Conservation (phyloP, 768 basidiomycete species). For the Lepiota subincarnata region DNA sequence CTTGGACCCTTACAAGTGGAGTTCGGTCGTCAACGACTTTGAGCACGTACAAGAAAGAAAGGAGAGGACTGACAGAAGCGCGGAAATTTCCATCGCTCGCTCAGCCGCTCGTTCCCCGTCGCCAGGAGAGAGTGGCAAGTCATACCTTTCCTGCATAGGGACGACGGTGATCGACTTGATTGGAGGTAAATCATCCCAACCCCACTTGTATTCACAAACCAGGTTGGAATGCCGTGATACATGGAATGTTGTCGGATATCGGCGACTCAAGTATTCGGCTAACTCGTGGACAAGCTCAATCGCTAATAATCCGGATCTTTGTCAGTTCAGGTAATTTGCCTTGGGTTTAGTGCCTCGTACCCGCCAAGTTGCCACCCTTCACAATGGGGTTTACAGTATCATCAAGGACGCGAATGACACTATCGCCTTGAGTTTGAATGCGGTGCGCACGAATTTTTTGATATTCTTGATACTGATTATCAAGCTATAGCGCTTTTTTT, state of each 20-base stretch:
- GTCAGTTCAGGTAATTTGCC: neutral
- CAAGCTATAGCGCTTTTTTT: conserved; percentile 37
- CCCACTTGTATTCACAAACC: conserved; percentile 21
- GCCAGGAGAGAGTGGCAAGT: conserved; percentile 38
- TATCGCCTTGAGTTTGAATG: conserved; percentile 45
- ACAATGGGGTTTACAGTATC: conserved; percentile 36
- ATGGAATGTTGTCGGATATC: conserved; percentile 56
- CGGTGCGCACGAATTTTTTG: conserved; percentile 57
- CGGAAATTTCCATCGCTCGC: conserved; percentile 57
- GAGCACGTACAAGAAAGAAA: neutral
- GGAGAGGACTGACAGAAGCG: conserved; percentile 49
- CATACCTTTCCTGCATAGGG: conserved; percentile 44
- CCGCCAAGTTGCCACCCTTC: conserved; percentile 35
- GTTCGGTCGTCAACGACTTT: neutral
- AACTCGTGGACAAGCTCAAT: conserved; percentile 67
- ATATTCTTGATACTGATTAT: conserved; percentile 50
- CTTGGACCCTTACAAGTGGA: conserved; percentile 39
- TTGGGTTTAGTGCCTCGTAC: conserved; percentile 18
- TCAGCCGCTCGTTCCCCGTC: conserved; percentile 35
- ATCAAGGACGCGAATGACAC: conserved; percentile 44
- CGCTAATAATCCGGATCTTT: conserved; percentile 31
- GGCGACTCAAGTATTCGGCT: conserved; percentile 58
- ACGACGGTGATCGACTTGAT: conserved; percentile 50
- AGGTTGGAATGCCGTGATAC: conserved; percentile 39
- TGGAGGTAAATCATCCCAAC: conserved; percentile 43